Base-by-base conservation (phyloP, 2,329 filamentous ascomycete species). In the Epichloe sp. region DNA sequence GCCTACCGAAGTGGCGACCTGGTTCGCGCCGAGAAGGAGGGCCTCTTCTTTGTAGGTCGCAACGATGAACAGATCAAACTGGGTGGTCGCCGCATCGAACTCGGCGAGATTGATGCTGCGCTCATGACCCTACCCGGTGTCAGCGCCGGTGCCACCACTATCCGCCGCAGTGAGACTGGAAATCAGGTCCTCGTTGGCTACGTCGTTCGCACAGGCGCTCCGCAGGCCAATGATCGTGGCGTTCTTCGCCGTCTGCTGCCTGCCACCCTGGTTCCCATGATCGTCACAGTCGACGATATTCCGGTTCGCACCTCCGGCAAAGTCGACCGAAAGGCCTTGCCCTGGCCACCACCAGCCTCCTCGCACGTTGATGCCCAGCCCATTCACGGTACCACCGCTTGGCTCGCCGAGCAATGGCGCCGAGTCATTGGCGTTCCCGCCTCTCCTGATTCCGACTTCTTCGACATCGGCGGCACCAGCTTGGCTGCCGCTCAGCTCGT, bases 11-110 rank as follows among this genome's bases (percentile, higher is more conserved):
- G 58, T n/a, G 59, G 59, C 37, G 59, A 61, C 34, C 41, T 60
- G 31, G 59, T 61, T 2, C 53, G 57, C 21, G 57, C 58, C 23
- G 57, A 59, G 23, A 51, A 21, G 8, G 48, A 57, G 3, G 59
- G 59, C 5, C 52, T 55, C 11, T 38, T 60, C 23, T 60, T 58
- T 23, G 47, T 60, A 14, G 60, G 62, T 23, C 59, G 60, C 5
- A 60, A 60, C 36, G 60, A 64, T 44, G 48, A 57, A n/a, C 60
- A 63, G 47, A 58, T 62, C 50, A 64, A 64, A 53, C 55, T 64
- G 21, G 58, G 58, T 4, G 60, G 62, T 1, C 58, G 62, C 4
- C 56, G 61, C 26, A 50, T 62, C 19, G 62, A 63, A 50, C 57
- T 61, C 1, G 60, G 57, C 23, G 62, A 64, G 42, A 55, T 64